phyloP scores from a whole-genome alignment of 257 asterid genomes.

The Jaltomata sinuosa region DNA sequence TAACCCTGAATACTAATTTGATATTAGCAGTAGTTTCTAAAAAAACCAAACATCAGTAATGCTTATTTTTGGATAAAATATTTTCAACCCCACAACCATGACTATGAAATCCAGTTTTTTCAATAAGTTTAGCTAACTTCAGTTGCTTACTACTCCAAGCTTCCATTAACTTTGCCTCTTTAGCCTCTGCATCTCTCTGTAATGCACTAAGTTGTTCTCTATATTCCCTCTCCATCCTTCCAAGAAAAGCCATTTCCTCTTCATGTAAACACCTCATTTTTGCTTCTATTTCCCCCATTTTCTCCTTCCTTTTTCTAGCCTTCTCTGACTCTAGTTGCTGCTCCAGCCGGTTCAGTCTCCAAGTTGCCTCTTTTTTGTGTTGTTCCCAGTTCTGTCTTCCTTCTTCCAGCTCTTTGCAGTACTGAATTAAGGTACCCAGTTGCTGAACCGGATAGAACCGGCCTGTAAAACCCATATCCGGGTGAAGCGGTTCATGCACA shows the following conservation, averaged over 20 bases:
- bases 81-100: background rate
- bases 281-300: slow-evolving; percentile 46
- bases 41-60: background rate
- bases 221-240: slow-evolving; percentile 58
- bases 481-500: slow-evolving; percentile 25
- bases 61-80: background rate
- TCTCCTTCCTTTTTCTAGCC: slow-evolving; percentile 50
- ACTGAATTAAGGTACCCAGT: slow-evolving; percentile 34
- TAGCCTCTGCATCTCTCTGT: slow-evolving; percentile 64
- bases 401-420: slow-evolving; percentile 62
- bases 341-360: slow-evolving; percentile 77
- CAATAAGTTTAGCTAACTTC: slow-evolving; percentile 42
- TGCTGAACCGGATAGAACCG: slow-evolving; percentile 36
- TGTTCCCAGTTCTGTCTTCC: slow-evolving; percentile 54
- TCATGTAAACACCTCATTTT: slow-evolving; percentile 40
- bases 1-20: background rate
- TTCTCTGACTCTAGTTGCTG: slow-evolving; percentile 71
- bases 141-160: slow-evolving; percentile 48
- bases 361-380: slow-evolving; percentile 69
- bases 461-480: background rate
- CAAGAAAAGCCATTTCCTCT: slow-evolving; percentile 44
- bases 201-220: slow-evolving; percentile 44
- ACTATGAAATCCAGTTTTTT: slow-evolving; percentile 22
- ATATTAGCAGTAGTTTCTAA: background rate
- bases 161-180: slow-evolving; percentile 62